Evolutionary conservation across 179 eudicot genomes (phyloP), one percentile per base, ranked within the genome.

Genomic region (Corrigiola litoralis): DNA sequence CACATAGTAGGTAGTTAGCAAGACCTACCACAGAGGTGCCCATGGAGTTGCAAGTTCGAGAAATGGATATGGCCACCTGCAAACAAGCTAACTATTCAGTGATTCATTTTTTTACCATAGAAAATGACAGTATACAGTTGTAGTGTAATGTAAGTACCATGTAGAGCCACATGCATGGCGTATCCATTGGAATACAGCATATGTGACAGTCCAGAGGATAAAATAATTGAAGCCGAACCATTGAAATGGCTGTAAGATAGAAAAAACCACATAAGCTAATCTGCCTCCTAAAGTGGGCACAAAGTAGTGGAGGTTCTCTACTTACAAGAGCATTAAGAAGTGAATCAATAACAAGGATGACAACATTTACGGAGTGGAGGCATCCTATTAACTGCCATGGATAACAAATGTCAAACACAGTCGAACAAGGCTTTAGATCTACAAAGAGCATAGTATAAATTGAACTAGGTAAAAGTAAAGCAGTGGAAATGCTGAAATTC

Each of bases 51-150:
- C 58, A 49, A 92, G 87, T 58, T 92, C 98, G 6, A 92, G 84
- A 75, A 89, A 92, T 29, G 98, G 98, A 69, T 92, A 89, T 25
- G 98, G 98, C 98, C 98, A 91, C 97, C 97, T 91, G 77, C 70
- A 67, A n/a, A 66, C 18, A 18, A 49, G 18, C 21, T 38, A 20
- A 50, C 8, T 40, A 14, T 24, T 57, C 4, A 32, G 17, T 25
- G 9, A 4, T 16, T n/a, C 32, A n/a, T 29, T 49, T 58, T 6
- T 21, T 17, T n/a, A n/a, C n/a, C n/a, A n/a, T n/a, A n/a, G n/a
- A n/a, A n/a, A n/a, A n/a, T n/a, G n/a, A n/a, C n/a, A n/a, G 5
- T 17, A 6, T 20, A 29, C 31, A 2, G 24, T 18, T 55, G 17
- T 8, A 42, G 60, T 59, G 25, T 64, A 18, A 70, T 28, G 36